phyloP scores from a whole-genome alignment of 2,329 filamentous ascomycete species.

The Aspergillus persii region DNA sequence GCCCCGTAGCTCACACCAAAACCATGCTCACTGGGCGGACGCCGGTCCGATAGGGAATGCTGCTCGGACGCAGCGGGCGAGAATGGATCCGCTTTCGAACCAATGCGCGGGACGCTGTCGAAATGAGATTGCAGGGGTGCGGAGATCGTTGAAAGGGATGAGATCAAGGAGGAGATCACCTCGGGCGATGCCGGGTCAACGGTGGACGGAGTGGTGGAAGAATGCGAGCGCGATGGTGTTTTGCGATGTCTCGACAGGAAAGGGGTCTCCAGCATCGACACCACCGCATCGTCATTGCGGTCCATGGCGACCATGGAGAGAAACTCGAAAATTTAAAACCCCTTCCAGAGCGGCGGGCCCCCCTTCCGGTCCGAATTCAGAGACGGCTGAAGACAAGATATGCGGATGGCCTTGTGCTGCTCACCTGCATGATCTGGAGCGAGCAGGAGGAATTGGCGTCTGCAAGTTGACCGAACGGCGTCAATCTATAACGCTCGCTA shows the following conservation, averaged over 20 bases:
- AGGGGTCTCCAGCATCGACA: constrained; percentile 24
- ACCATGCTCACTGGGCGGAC: constrained; percentile 31
- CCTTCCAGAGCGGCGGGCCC: constrained; percentile 9
- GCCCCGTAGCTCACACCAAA: constrained; percentile 74
- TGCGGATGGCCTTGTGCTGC: constrained; percentile 21
- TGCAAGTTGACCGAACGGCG: constrained; percentile 15
- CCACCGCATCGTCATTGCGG: constrained; percentile 23
- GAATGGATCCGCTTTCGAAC: constrained; percentile 40
- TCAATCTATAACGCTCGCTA: constrained; percentile 12
- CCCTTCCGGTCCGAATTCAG: constrained; percentile 10
- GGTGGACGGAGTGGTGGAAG: constrained; percentile 27
- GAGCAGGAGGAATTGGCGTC: constrained; percentile 14
- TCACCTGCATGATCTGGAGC: constrained; percentile 31
- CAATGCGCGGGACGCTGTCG: constrained; percentile 53
- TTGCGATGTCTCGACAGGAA: constrained; percentile 47
- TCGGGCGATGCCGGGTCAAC: constrained; percentile 47
- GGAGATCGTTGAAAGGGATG: constrained; percentile 59
- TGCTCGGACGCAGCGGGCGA: constrained; percentile 29
- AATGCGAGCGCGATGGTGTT: constrained; percentile 33
- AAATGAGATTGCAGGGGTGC: constrained; percentile 68
- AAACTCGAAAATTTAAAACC: constrained; percentile 2
- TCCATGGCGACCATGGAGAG: constrained; percentile 33
- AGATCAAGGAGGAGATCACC: constrained; percentile 59
- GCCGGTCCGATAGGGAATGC: constrained; percentile 28
- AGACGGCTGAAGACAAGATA: constrained; percentile 22